Evolutionary conservation across 768 basidiomycete genomes (phyloP).

Genomic region (Candolleomyces efflorescens): DNA sequence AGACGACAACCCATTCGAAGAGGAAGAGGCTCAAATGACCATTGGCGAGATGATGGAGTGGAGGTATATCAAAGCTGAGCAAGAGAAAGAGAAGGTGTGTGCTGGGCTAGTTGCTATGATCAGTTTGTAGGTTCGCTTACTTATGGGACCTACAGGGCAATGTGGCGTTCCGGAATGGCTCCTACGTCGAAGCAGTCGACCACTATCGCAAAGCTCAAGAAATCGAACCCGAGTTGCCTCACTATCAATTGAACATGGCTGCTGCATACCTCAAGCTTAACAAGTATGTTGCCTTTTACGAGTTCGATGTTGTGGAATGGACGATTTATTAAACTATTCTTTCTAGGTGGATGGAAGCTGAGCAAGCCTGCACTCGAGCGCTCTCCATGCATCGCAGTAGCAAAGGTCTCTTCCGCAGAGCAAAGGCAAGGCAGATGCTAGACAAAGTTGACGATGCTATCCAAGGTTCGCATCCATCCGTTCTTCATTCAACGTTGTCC

Average conservation of each 20-base stretch:
- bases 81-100: conserved; percentile 63
- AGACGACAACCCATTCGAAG: conserved; percentile 46
- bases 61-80: conserved; percentile 65
- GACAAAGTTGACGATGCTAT: conserved; percentile 53
- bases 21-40: conserved; percentile 52
- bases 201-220: conserved; percentile 57
- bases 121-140: neutral
- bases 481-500: neutral
- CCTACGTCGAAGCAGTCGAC: conserved; percentile 50
- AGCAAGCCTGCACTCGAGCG: conserved; percentile 63
- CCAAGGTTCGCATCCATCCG: conserved; percentile 43
- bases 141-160: conserved; percentile 48
- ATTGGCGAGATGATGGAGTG: conserved; percentile 74
- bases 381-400: conserved; percentile 60
- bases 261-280: conserved; percentile 68
- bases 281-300: conserved; percentile 46
- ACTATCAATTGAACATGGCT: conserved; percentile 74
- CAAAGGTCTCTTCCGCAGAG: conserved; percentile 69
- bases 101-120: neutral
- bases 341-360: conserved; percentile 66
- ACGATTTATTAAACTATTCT: conserved; percentile 7
- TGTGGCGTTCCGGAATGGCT: conserved; percentile 58
- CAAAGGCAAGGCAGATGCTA: conserved; percentile 61
- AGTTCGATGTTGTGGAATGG: neutral
- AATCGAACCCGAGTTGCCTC: conserved; percentile 69